Percentiles rank a stretch among this genome's conserved stretches.
Evolutionary conservation across 805 yeast species (phyloP).

Genomic region (Sugiyamaella marilandica): DNA sequence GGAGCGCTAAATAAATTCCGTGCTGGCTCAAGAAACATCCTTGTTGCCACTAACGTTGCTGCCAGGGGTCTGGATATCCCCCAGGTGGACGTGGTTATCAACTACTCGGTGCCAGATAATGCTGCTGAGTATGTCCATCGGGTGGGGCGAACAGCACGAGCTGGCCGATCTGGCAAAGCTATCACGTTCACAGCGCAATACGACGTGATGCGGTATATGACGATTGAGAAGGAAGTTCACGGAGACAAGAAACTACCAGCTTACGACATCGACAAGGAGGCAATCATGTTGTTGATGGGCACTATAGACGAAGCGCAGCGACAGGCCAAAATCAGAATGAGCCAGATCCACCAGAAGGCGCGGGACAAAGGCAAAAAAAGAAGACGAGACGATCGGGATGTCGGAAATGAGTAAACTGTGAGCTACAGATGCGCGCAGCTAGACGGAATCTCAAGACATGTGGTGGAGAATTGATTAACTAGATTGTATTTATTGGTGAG

Average conservation of each 20-base stretch:
- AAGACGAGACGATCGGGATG: slow-evolving; percentile 44
- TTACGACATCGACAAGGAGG: slow-evolving; percentile 72
- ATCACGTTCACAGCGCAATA: slow-evolving; percentile 87
- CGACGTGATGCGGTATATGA: slow-evolving; percentile 79
- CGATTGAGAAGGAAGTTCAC: slow-evolving; percentile 83
- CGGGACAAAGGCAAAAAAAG: slow-evolving; percentile 37
- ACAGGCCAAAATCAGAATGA: slow-evolving; percentile 78
- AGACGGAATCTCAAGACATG: too few relatives aligned
- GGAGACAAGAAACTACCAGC: slow-evolving; percentile 68
- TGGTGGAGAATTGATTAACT: not conserved
- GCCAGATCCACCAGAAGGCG: slow-evolving; percentile 53
- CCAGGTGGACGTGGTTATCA: slow-evolving; percentile 79
- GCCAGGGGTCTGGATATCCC: slow-evolving; percentile 98
- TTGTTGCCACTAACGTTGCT: slow-evolving; percentile 95
- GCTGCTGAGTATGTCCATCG: slow-evolving; percentile 95
- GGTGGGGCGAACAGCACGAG: slow-evolving; percentile 98
- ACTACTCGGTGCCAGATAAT: slow-evolving; percentile 91
- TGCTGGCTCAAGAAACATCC: slow-evolving; percentile 87
- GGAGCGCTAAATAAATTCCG: slow-evolving; percentile 88
- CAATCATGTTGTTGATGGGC: slow-evolving; percentile 70
- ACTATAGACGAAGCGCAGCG: slow-evolving; percentile 90
- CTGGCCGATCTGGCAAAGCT: slow-evolving; percentile 85
- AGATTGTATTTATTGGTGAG: not conserved
- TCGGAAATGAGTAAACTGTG: slow-evolving; percentile 36
- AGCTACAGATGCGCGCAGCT: too few relatives aligned